phyloP scores from a whole-genome alignment of 108 stramenopile species.

The Ochromonas danica region DNA sequence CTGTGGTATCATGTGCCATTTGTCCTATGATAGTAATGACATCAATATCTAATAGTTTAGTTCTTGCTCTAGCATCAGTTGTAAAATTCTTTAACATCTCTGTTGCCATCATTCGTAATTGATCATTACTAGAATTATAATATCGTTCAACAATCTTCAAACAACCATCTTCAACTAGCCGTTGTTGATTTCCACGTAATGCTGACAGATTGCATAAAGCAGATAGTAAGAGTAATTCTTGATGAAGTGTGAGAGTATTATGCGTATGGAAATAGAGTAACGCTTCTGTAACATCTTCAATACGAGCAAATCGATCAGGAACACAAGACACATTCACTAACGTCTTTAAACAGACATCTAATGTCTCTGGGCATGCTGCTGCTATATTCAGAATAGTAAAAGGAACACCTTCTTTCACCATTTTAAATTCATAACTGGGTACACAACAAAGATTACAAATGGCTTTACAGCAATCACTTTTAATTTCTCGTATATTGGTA shows the following conservation, averaged over 20 bases:
- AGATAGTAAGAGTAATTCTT: conserved; percentile 1
- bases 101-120: not conserved
- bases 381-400: not conserved
- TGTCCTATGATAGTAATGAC: not conserved
- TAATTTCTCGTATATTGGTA: conserved; percentile 3
- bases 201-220: conserved; percentile 36
- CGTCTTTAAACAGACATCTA: conserved; percentile 3
- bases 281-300: conserved; percentile 32
- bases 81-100: conserved; percentile 24
- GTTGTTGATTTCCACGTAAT: conserved; percentile 7
- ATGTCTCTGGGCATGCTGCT: not conserved
- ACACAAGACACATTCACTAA: conserved; percentile 26
- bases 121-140: not conserved
- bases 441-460: conserved; percentile 30
- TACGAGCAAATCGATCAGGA: not conserved
- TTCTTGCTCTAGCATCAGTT: not conserved
- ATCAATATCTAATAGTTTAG: conserved; percentile 6
- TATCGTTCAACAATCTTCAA: conserved; percentile 10
- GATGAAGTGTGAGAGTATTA: not conserved
- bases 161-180: conserved; percentile 26
- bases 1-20: not conserved
- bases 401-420: conserved; percentile 26
- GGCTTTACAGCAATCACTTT: not conserved
- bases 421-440: conserved; percentile 13
- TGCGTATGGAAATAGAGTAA: not conserved